phyloP scores from a whole-genome alignment of 2,329 filamentous ascomycete species.

The Scorias spongiosa region DNA sequence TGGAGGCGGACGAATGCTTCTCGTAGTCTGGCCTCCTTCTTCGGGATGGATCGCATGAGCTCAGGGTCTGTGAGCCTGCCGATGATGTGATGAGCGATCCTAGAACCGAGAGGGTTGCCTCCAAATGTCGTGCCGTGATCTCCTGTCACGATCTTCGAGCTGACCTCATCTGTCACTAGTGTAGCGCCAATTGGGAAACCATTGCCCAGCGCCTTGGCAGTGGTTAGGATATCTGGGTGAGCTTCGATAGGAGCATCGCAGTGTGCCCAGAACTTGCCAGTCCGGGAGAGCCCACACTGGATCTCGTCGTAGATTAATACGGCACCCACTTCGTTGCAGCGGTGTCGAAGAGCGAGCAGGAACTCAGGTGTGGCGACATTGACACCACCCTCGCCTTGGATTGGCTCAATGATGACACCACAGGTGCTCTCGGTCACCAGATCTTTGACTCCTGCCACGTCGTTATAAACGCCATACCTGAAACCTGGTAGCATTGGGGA shows the following conservation, averaged over 20 bases:
- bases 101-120: conserved; percentile 74
- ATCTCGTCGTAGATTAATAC: conserved; percentile 94
- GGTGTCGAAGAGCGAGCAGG: conserved; percentile 62
- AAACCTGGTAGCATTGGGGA: conserved; percentile 92
- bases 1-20: conserved; percentile 42
- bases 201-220: conserved; percentile 91
- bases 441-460: conserved; percentile 53
- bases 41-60: conserved; percentile 53
- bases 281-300: conserved; percentile 80
- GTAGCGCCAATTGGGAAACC: conserved; percentile 89
- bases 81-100: conserved; percentile 77
- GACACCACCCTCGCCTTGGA: conserved; percentile 92
- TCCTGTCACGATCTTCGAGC: conserved; percentile 53
- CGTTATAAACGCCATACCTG: conserved; percentile 72
- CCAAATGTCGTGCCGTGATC: conserved; percentile 94
- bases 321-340: conserved; percentile 75
- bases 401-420: conserved; percentile 90
- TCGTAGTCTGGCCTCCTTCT: conserved; percentile 49
- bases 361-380: conserved; percentile 73
- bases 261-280: conserved; percentile 85
- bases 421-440: conserved; percentile 77
- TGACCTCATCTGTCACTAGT: conserved; percentile 50
- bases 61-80: conserved; percentile 54
- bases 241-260: conserved; percentile 53
- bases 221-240: conserved; percentile 87